Conservation (phyloP, 139 green algal genomes). For the Picochlorum sp. region DNA sequence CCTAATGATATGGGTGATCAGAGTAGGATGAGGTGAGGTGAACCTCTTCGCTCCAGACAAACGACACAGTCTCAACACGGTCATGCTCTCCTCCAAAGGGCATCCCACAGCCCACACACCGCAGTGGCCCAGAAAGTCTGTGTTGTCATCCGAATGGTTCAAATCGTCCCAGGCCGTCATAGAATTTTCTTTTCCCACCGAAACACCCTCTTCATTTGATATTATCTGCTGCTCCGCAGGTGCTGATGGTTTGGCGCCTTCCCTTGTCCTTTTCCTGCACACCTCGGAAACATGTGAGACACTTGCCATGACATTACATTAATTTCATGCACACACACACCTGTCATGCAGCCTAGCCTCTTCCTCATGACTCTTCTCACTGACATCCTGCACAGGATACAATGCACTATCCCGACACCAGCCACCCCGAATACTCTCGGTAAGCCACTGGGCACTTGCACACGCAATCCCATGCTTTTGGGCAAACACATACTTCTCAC, state of each 20-base stretch:
- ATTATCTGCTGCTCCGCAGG: not conserved
- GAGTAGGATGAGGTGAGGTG: conserved; percentile 5
- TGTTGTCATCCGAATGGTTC: conserved; percentile 14
- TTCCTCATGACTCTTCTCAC: not conserved
- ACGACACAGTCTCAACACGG: conserved; percentile 19
- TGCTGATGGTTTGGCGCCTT: not conserved
- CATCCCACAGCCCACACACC: conserved; percentile 26
- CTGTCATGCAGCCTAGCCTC: not conserved
- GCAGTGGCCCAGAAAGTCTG: conserved; percentile 21
- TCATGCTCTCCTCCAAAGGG: conserved; percentile 13
- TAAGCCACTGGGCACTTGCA: conserved; percentile 15
- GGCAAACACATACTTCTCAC: conserved; percentile 34
- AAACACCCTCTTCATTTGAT: not conserved
- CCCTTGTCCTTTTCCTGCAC: not conserved
- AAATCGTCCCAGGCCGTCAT: conserved; percentile 2
- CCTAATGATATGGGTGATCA: conserved; percentile 31
- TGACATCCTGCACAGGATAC: conserved; percentile 3
- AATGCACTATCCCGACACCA: conserved; percentile 23
- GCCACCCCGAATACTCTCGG: conserved; percentile 6
- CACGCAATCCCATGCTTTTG: conserved; percentile 6
- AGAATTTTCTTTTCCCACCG: not conserved
- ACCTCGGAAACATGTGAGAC: not conserved
- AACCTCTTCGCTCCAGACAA: conserved; percentile 27
- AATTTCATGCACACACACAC: not conserved
- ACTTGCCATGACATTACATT: no score